A percentile compares a stretch with the other conserved stretches of the same genome.
These are phyloP conservation scores for Botrytis hyacinthi DNA, from an alignment of 2,329 filamentous ascomycete species.

Conservation along the genomic window DNA sequence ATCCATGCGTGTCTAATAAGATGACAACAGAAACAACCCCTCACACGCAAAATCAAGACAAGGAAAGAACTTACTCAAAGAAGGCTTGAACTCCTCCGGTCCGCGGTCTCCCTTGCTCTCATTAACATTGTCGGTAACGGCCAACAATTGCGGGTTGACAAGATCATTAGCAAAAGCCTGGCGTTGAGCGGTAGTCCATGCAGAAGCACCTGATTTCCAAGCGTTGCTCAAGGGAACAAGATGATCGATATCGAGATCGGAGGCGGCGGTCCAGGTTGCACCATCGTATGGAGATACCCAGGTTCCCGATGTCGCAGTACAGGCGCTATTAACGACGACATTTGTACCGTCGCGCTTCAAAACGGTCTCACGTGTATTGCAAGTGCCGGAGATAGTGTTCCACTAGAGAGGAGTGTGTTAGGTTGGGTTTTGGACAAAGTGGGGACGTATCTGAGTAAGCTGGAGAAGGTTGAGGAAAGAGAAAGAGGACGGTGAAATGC, in stretches of 20 bases:
- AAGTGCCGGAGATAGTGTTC: conserved; percentile 59
- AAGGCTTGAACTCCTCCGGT: conserved; percentile 71
- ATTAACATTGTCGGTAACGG: conserved; percentile 77
- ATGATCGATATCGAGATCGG: conserved; percentile 79
- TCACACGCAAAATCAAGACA: background rate
- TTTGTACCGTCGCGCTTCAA: conserved; percentile 69
- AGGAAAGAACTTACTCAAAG: conserved; percentile 37
- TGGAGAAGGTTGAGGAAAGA: too few relatives aligned
- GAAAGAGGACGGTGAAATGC: conserved; percentile 11
- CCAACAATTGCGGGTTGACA: conserved; percentile 70
- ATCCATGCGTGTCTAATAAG: background rate
- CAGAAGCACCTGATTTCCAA: conserved; percentile 69
- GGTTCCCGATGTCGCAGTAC: conserved; percentile 60
- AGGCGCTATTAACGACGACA: conserved; percentile 58
- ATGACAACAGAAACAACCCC: background rate
- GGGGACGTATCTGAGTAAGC: background rate
- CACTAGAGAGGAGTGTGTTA: conserved; percentile 12
- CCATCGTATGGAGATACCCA: conserved; percentile 77
- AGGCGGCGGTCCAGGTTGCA: conserved; percentile 63
- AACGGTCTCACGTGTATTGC: conserved; percentile 72
- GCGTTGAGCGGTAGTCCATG: conserved; percentile 68
- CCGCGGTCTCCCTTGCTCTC: conserved; percentile 68
- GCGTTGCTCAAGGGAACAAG: conserved; percentile 79
- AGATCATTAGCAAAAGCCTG: conserved; percentile 76
- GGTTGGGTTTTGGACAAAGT: background rate